Conservation (phyloP, 257 asterid species). For the Solanum acaule region DNA sequence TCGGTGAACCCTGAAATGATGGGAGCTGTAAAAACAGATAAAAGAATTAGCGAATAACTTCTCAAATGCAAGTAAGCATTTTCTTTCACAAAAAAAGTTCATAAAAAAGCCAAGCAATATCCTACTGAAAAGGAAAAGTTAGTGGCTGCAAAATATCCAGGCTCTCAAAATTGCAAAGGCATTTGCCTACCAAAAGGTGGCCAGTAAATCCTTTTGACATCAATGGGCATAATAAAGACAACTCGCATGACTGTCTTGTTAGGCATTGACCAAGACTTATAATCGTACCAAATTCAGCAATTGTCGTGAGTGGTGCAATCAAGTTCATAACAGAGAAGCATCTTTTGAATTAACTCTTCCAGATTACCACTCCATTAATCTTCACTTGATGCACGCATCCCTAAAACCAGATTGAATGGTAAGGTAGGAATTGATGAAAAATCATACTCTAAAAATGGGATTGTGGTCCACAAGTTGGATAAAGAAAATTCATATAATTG, state of each 20-base stretch:
- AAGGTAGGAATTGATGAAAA: neutral
- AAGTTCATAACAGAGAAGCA: neutral
- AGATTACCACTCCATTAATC: neutral
- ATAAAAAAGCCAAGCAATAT: neutral
- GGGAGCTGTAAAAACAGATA: conserved; percentile 10
- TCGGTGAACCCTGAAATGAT: conserved; percentile 11
- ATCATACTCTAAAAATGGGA: neutral
- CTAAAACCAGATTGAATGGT: neutral
- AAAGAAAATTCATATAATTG: neutral
- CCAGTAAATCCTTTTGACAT: neutral
- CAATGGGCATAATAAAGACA: neutral
- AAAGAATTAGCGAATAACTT: neutral
- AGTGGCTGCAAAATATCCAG: neutral
- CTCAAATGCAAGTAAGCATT: neutral
- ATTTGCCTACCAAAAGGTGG: neutral
- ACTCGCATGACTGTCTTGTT: neutral
- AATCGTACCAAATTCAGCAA: neutral
- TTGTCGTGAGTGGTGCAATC: neutral
- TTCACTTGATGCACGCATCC: neutral
- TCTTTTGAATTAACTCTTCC: neutral
- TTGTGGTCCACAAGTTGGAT: neutral
- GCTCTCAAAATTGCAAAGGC: neutral
- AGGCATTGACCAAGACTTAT: neutral
- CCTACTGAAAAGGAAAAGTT: neutral
- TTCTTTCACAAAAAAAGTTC: neutral